phyloP scores from a whole-genome alignment of 768 basidiomycete species.

The Boletus rufocinnamomeus region DNA sequence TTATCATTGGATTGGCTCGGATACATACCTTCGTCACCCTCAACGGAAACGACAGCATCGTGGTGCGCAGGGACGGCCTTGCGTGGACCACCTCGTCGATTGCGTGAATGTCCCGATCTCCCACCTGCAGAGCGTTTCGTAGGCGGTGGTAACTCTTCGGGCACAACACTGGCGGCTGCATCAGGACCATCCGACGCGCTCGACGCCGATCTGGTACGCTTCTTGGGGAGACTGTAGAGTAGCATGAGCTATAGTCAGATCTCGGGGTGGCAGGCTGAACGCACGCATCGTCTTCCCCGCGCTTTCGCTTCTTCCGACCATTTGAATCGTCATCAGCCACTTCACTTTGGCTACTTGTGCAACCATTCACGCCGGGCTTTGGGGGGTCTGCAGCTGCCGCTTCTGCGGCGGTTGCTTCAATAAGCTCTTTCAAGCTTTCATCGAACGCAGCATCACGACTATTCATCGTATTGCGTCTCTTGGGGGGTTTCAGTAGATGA shows the following conservation, averaged over 20 bases:
- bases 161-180: conserved; percentile 38
- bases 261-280: conserved; percentile 27
- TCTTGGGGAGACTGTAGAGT: conserved; percentile 50
- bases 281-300: conserved; percentile 71
- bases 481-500: conserved; percentile 63
- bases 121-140: conserved; percentile 31
- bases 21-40: conserved; percentile 67
- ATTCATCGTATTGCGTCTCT: conserved; percentile 96
- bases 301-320: conserved; percentile 71
- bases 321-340: conserved; percentile 51
- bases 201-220: conserved; percentile 77
- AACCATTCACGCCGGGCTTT: conserved; percentile 37
- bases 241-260: conserved; percentile 14
- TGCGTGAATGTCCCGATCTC: conserved; percentile 33
- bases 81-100: conserved; percentile 35
- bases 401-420: conserved; percentile 73
- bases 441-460: conserved; percentile 94
- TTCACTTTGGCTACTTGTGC: conserved; percentile 43
- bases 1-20: conserved; percentile 10
- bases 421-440: conserved; percentile 77
- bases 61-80: conserved; percentile 22
- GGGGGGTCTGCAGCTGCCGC: conserved; percentile 56
- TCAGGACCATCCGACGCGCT: conserved; percentile 61
- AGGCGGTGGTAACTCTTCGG: conserved; percentile 44
- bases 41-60: conserved; percentile 36